Percentiles rank a stretch among this genome's conserved stretches.
These are phyloP conservation scores for Epichloe hybrida DNA, from an alignment of 2,329 filamentous ascomycete genomes.

Conservation along the genomic window DNA sequence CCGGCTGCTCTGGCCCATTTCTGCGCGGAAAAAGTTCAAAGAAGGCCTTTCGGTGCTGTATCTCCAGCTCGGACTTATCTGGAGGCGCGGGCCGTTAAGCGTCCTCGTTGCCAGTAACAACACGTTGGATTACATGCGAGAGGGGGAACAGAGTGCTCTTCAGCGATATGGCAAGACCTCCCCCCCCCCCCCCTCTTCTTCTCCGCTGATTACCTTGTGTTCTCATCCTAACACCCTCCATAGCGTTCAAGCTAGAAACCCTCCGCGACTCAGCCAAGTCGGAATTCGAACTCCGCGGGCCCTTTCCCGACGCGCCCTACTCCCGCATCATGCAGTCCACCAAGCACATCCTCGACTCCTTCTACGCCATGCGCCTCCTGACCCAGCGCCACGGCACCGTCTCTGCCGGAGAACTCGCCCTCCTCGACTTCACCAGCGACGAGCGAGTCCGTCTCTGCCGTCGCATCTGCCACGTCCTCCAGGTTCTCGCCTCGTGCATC, in stretches of 20 bases:
- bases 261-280: slow-evolving; percentile 60
- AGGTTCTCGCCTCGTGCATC: slow-evolving; percentile 81
- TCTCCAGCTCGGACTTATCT: slow-evolving; percentile 88
- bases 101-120: slow-evolving; percentile 49
- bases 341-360: slow-evolving; percentile 75
- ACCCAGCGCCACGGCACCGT: slow-evolving; percentile 67
- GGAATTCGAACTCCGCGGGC: slow-evolving; percentile 79
- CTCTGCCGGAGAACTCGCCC: slow-evolving; percentile 65
- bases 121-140: slow-evolving; percentile 61
- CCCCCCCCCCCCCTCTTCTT: background rate
- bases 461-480: slow-evolving; percentile 76
- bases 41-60: slow-evolving; percentile 84
- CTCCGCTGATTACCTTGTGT: background rate
- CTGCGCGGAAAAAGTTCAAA: slow-evolving; percentile 74
- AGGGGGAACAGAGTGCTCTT: slow-evolving; percentile 77
- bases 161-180: slow-evolving; percentile 58
- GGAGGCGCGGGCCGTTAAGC: slow-evolving; percentile 83
- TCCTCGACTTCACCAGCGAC: slow-evolving; percentile 63
- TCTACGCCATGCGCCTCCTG: slow-evolving; percentile 92
- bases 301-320: slow-evolving; percentile 66
- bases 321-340: slow-evolving; percentile 66
- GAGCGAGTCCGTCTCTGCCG: slow-evolving; percentile 74
- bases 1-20: slow-evolving; percentile 84
- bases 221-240: background rate
- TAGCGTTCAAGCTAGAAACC: slow-evolving; percentile 56